Conservation (phyloP, 495 filamentous ascomycete species). For the Podospora pseudopauciseta region DNA sequence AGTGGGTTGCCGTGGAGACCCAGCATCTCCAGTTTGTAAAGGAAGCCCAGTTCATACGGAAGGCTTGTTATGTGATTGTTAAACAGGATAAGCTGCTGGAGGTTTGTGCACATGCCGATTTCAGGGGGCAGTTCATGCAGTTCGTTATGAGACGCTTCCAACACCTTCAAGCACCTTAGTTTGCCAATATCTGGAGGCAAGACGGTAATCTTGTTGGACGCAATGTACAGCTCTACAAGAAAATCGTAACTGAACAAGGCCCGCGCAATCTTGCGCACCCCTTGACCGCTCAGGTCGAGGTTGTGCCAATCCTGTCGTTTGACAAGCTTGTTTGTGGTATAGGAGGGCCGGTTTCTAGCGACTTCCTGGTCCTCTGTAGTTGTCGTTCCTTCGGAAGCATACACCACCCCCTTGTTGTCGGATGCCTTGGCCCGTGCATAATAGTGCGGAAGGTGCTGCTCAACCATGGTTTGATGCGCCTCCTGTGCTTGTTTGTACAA, state of each 20-base stretch:
- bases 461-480: slow-evolving; percentile 64
- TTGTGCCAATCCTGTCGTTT: slow-evolving; percentile 83
- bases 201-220: slow-evolving; percentile 77
- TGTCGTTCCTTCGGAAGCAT: slow-evolving; percentile 32
- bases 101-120: slow-evolving; percentile 89
- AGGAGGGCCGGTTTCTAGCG: slow-evolving; percentile 58
- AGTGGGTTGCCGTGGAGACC: slow-evolving; percentile 91
- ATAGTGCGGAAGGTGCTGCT: slow-evolving; percentile 51
- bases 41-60: slow-evolving; percentile 80
- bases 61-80: slow-evolving; percentile 82
- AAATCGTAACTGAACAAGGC: slow-evolving; percentile 82
- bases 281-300: slow-evolving; percentile 91
- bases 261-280: slow-evolving; percentile 71
- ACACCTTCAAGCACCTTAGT: slow-evolving; percentile 68
- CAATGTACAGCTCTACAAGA: slow-evolving; percentile 83
- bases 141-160: slow-evolving; percentile 87
- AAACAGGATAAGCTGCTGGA: slow-evolving; percentile 76
- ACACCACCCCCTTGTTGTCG: slow-evolving; percentile 56
- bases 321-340: slow-evolving; percentile 50
- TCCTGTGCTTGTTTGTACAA: slow-evolving; percentile 66
- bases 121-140: slow-evolving; percentile 81
- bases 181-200: slow-evolving; percentile 75
- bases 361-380: slow-evolving; percentile 55
- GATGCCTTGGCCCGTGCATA: slow-evolving; percentile 51
- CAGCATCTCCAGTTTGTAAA: slow-evolving; percentile 80